Base-by-base conservation (phyloP, 768 basidiomycete species). In the Tricholoma bakamatsutake region DNA sequence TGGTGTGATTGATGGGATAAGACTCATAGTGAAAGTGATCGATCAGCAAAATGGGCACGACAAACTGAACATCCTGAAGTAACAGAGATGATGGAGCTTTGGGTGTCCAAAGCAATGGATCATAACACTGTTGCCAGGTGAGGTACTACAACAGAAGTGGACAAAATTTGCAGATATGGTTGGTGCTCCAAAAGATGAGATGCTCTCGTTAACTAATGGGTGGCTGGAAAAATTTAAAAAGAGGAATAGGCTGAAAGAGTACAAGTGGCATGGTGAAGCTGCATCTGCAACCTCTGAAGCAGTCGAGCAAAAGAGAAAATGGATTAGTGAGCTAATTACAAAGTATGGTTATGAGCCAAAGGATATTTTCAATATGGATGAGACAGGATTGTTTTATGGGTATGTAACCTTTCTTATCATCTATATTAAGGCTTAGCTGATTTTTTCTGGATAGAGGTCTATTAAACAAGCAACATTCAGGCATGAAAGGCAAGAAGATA, bases 241-340 rank as follows among this genome's bases (percentile, higher is more conserved):
- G 4, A 18, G 64, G 33, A 55, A 59, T 60, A 59, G 62, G 1
- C 60, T 73, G 54, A 59, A 47, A 43, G 52, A 69, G 15, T 52
- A 61, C 15, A 73, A 69, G 54, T 35, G 55, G 0, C 67, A 75
- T 65, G 69, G 71, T 1, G 69, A 76, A 42, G 72, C 71, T 15
- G 70, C 53, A 31, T 76, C 67, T 10, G 64, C 61, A 33, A 37
- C 53, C 31, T 24, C 57, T 2, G 54, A 61, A 9, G 61, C 49
- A 10, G 63, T 73, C n/a, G 65, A 66, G 12, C 35, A 53, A 0
- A 71, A 75, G 56, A 37, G 57, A 3, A 28, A 59, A 10, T 53
- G 60, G 0, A 31, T 77, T 1, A 58, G 64, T 27, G 61, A 65
- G 27, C 42, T 74, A 0, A 69, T 73, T 10, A 48, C 59, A 35